Conservation (phyloP, 345 rosid genomes). For the Excoecaria agallocha region DNA sequence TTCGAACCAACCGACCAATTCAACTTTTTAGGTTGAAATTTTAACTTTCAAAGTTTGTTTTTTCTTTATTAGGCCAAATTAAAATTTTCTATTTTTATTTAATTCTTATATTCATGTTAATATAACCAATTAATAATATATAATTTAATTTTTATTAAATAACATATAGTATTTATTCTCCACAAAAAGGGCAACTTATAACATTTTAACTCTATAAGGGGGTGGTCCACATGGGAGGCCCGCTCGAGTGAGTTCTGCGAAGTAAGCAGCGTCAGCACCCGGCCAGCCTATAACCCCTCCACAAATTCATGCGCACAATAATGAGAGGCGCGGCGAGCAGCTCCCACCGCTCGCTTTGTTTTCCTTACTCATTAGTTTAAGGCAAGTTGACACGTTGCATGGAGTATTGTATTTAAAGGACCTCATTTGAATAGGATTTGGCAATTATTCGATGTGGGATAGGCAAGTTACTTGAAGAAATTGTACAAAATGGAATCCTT, state of each 20-base stretch:
- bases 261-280: slow-evolving; percentile 85
- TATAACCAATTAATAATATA: too few species aligned
- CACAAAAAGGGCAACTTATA: too few species aligned
- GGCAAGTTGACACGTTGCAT: not conserved
- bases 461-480: not conserved
- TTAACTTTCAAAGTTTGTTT: too few species aligned
- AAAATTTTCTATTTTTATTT: too few species aligned
- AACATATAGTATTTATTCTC: too few species aligned
- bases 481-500: too few species aligned
- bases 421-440: too few species aligned
- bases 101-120: too few species aligned
- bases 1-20: too few species aligned
- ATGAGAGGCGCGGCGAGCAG: slow-evolving; percentile 52
- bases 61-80: too few species aligned
- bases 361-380: slow-evolving; percentile 99
- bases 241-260: slow-evolving; percentile 78
- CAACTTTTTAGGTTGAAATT: too few species aligned
- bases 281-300: slow-evolving; percentile 93
- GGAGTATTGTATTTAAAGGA: not conserved
- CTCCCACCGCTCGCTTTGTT: slow-evolving; percentile 82
- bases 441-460: slow-evolving; percentile 18
- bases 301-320: slow-evolving; percentile 62
- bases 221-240: slow-evolving; percentile 59
- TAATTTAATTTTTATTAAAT: too few species aligned
- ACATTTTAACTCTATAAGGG: not conserved